Evolutionary conservation across 2,329 filamentous ascomycete species (phyloP).

Genomic region (Arachnomyces sp.): DNA sequence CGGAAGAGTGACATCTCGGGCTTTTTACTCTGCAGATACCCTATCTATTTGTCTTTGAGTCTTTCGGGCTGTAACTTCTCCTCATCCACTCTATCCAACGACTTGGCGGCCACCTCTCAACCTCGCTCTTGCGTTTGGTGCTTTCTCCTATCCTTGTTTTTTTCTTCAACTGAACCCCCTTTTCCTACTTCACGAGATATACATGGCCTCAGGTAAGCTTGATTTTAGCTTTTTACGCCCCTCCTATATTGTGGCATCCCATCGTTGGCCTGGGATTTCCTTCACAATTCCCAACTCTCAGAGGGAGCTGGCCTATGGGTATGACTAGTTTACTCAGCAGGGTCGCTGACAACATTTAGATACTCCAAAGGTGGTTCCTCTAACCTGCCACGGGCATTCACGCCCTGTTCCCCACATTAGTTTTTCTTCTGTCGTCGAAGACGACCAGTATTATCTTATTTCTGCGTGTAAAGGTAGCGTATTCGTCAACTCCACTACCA

Average conservation of each 20-base stretch:
- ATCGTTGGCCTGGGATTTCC: too few species aligned
- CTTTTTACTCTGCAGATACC: conserved; percentile 8
- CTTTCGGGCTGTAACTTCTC: conserved; percentile 1
- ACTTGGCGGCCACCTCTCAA: not conserved
- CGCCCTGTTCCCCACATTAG: conserved; percentile 83
- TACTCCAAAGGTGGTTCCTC: conserved; percentile 60
- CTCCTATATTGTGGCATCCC: too few species aligned
- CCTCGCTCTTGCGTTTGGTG: conserved; percentile 5
- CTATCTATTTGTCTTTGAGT: conserved; percentile 8
- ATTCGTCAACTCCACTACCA: conserved; percentile 1
- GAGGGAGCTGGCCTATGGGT: not conserved
- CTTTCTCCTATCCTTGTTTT: not conserved
- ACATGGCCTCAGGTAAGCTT: conserved; percentile 20
- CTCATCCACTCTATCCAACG: too few species aligned
- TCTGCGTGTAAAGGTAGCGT: conserved; percentile 76
- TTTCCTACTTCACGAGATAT: conserved; percentile 1
- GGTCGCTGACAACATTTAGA: conserved; percentile 20
- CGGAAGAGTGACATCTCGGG: conserved; percentile 13
- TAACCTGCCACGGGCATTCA: conserved; percentile 92
- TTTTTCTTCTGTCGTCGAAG: conserved; percentile 76
- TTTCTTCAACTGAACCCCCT: conserved; percentile 1
- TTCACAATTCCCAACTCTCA: not conserved
- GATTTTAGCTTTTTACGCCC: not conserved
- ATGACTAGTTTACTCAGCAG: not conserved
- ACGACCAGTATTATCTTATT: conserved; percentile 82